Conservation (phyloP, 2,329 filamentous ascomycete species). For the Neopestalotiopsis clavispora region DNA sequence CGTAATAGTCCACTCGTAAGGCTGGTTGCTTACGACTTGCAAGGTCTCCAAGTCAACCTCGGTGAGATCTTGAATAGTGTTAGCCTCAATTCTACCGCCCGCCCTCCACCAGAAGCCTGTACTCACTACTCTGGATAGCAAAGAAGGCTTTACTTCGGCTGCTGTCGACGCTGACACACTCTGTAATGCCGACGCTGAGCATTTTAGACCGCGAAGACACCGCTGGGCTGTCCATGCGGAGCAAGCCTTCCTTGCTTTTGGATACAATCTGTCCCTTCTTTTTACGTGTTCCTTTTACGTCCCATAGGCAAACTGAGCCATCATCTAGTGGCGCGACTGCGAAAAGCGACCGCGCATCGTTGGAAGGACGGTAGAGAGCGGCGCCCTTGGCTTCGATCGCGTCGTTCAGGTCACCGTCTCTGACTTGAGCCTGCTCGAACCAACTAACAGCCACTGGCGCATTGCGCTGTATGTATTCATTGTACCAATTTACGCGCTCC, state of each 20-base stretch:
- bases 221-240: conserved; percentile 61
- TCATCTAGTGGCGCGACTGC: conserved; percentile 83
- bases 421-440: conserved; percentile 67
- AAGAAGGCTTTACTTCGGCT: conserved; percentile 73
- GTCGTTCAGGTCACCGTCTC: conserved; percentile 46
- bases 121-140: conserved; percentile 73
- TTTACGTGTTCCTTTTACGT: conserved; percentile 63
- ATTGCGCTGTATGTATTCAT: conserved; percentile 85
- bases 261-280: conserved; percentile 67
- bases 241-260: conserved; percentile 68
- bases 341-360: conserved; percentile 55
- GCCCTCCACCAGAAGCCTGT: conserved; percentile 21
- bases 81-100: background rate
- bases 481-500: conserved; percentile 82
- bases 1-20: conserved; percentile 83
- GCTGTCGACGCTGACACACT: conserved; percentile 83
- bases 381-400: conserved; percentile 74
- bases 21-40: conserved; percentile 69
- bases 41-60: conserved; percentile 83
- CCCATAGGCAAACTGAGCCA: conserved; percentile 87
- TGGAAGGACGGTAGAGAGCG: conserved; percentile 65
- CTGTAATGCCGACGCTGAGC: conserved; percentile 75
- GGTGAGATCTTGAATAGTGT: conserved; percentile 58
- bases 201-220: conserved; percentile 60
- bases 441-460: conserved; percentile 77